Evolutionary conservation across 176 grass and related monocot species (phyloP).

Genomic region (Tillandsia fasciculata): DNA sequence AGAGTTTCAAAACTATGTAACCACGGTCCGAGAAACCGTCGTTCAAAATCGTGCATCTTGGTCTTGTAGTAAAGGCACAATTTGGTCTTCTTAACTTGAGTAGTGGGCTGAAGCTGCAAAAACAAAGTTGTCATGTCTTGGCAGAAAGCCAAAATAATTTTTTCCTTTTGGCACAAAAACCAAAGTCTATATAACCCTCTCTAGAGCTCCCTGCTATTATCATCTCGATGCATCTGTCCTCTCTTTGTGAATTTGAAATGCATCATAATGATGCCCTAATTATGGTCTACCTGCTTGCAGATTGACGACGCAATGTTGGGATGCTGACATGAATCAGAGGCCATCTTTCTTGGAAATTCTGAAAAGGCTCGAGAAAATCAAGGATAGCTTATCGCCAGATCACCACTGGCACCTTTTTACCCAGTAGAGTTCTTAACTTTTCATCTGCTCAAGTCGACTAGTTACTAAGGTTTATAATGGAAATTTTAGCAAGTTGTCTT

Average conservation of each 20-base stretch:
- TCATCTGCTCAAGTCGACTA: background rate
- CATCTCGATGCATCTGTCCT: background rate
- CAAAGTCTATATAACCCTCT: too few relatives aligned
- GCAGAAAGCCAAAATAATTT: too few relatives aligned
- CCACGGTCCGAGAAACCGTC: too few relatives aligned
- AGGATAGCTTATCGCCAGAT: slow-evolving; percentile 54
- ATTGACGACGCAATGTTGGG: slow-evolving; percentile 66
- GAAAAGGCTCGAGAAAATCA: slow-evolving; percentile 83
- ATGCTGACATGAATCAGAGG: slow-evolving; percentile 57
- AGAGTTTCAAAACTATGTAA: too few relatives aligned
- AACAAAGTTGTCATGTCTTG: too few relatives aligned
- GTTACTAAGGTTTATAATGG: background rate
- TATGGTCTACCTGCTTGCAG: slow-evolving; percentile 23
- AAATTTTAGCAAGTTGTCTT: background rate
- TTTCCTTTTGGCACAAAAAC: too few relatives aligned
- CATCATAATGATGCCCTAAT: slow-evolving; percentile 1
- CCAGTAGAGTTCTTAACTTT: slow-evolving; percentile 27
- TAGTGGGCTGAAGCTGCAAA: too few relatives aligned
- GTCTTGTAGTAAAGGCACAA: too few relatives aligned
- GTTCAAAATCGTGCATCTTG: too few relatives aligned
- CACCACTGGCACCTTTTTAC: slow-evolving; percentile 84
- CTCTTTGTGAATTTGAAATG: background rate
- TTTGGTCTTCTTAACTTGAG: too few relatives aligned
- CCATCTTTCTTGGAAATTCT: slow-evolving; percentile 97
- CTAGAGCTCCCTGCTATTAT: background rate